Evolutionary conservation across 495 filamentous ascomycete species (phyloP), one percentile per base, ranked within the genome.

Genomic region (Chaetomium tenue): DNA sequence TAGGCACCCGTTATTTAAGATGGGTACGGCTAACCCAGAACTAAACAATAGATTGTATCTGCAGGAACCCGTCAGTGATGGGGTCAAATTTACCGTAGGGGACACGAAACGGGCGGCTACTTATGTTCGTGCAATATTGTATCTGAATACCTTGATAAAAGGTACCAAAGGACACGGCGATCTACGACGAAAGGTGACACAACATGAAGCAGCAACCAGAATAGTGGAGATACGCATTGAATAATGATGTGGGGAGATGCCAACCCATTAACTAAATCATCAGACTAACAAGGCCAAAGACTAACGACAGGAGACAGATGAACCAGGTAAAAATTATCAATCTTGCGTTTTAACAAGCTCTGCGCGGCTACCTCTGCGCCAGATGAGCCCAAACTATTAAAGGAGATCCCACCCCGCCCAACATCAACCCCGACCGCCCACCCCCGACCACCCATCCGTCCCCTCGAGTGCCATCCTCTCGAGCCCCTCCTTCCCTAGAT

Each of bases 271-370:
- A 16, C 42, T 44, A 33, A 50, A 25, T 39, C 26, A 51, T 7
- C 33, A 37, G 33, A 37, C 6, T 37, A 37, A 37, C 5, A 12
- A 37, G 33, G 37, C 40, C 57, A 23, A 33, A 52, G 22, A 30
- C n/a, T 40, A 39, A 37, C 39, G 12, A 59, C 42, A 25, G 33
- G 16, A 28, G 46, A 30, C 28, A 30, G 28, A 30, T 30, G 28
- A 53, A 42, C 33, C 20, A 55, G 20, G 42, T 56, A 54, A 33
- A 18, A 55, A 71, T 68, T 71, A 68, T 60, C 69, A 71, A 68
- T 71, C 66, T 71, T 71, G 54, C 46, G 58, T 63, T 58, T 58
- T 40, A 53, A 42, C 46, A 60, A 70, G 65, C 62, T 66, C 61
- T 58, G 61, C 48, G 62, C 66, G 55, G 65, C 68, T 52, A 63